Evolutionary conservation across 139 green algal genomes (phyloP), one percentile per base, ranked within the genome.

Genomic region (Medakamo hakoo): DNA sequence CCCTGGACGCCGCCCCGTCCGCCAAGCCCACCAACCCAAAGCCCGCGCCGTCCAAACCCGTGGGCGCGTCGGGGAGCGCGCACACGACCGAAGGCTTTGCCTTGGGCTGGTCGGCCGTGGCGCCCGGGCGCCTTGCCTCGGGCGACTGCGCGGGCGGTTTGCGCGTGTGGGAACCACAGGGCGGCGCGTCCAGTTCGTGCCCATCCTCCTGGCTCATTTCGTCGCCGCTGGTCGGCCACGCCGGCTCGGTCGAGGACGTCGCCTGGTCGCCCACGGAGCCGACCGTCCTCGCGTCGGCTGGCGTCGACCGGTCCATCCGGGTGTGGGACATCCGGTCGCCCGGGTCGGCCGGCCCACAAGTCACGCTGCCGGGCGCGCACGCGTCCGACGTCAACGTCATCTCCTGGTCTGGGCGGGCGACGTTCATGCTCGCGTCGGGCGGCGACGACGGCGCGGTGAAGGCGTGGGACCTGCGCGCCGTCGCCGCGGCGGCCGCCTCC

Each of bases 381-480:
- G 76, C 82, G 2, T 71, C 61, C 4, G 93, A 99, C 71, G 82
- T 98, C 30, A 99, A 99, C 72, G 93, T 99, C 27, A 86, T 97
- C 27, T 87, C 83, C 24, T 99, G 93, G 93, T 96, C 92, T 73
- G 55, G 68, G 24, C 49, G 85, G 40, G 85, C 94, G 27, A 79
- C 72, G 4, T 94, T 89, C 80, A 99, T 97, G 88, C 66, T 99
- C 57, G 93, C 92, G 27, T 85, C 72, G 1, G 93, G 92, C 27
- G 84, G 73, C 16, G 93, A 99, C 58, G 85, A 97, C 64, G 88
- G 87, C 31, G 62, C 62, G 18, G 68, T 98, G 31, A 71, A 82
- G 3, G 89, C 98, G 20, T 98, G 93, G 93, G 93, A 99, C 78
- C 73, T 99, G 68, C 79, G 93, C 3, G 67, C 62, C 28, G 89